These are phyloP conservation scores for Stephania cephalantha DNA, from an alignment of 164 flowering plant species.

Conservation along the genomic window DNA sequence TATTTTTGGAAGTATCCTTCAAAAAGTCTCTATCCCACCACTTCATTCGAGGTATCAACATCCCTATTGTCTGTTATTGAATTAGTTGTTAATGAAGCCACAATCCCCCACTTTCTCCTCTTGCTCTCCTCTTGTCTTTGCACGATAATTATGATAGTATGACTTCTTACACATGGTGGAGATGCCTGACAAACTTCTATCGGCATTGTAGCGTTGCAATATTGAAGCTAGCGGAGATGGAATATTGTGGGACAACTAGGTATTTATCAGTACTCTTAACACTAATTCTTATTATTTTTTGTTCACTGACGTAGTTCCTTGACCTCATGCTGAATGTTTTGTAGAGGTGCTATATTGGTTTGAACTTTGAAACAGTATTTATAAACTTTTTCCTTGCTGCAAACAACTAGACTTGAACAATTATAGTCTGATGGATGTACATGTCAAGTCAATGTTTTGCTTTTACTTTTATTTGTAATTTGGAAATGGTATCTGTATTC, in stretches of 20 bases:
- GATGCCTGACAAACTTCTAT: conserved; percentile 12
- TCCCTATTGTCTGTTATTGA: not conserved
- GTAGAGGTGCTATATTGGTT: not conserved
- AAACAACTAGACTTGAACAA: too few species aligned
- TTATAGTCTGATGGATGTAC: too few species aligned
- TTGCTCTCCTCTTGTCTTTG: not conserved
- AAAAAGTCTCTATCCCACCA: conserved; percentile 73
- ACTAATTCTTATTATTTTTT: not conserved
- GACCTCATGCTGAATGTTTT: not conserved
- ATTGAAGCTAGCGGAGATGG: conserved; percentile 87
- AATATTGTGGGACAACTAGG: conserved; percentile 95
- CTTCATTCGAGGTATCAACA: conserved; percentile 71
- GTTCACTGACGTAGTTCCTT: not conserved
- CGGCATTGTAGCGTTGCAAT: conserved; percentile 64
- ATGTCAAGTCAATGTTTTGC: too few species aligned
- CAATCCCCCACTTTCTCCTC: not conserved
- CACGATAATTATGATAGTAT: not conserved
- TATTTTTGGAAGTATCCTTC: conserved; percentile 73
- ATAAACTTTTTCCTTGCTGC: not conserved
- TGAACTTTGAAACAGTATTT: not conserved
- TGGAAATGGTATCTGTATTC: too few species aligned
- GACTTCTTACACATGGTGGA: not conserved
- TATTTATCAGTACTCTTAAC: conserved; percentile 18
- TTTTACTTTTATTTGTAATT: too few species aligned
- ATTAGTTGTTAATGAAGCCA: not conserved